Base-by-base conservation (phyloP, 2,329 filamentous ascomycete genomes). In the Drechmeria coniospora region DNA sequence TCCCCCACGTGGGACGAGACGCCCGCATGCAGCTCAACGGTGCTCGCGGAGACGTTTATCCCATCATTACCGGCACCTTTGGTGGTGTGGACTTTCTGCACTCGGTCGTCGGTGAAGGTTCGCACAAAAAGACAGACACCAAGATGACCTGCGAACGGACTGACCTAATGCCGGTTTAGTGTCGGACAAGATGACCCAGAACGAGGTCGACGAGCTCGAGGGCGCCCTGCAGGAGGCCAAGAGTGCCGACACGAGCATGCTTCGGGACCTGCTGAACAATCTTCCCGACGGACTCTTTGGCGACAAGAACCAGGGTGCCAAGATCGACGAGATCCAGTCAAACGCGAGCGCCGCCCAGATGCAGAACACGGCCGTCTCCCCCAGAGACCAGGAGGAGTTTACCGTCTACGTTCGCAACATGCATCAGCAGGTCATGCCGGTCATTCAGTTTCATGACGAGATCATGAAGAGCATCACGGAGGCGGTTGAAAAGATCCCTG, bases 41-140 rank as follows among this genome's bases (percentile, higher is more conserved):
- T 24, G 76, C 69, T 32, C 63, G 64, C 14, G 47, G 62, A 19
- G 46, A 64, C 4, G 80, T 93, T 34, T 93, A 79, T 42, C 86
- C 86, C 6, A 59, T 87, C 35, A 68, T 92, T 24, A 94, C 86
- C 1, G 86, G 87, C 33, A 94, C 86, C 6, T 94, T 94, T 52
- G 86, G 86, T 35, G 86, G 86, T 36, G 86, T 93, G 10, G 87
- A 94, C 46, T 94, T 94, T 56, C 60, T 93, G 34, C 83, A 92
- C 57, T 90, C 80, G 1, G 84, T 92, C 17, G 80, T 69, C 25
- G 70, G 72, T 32, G 72, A 76, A 57, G 59, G 65, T 67, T 37
- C n/a, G 51, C 39, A 3, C n/a, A n/a, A n/a, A n/a, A n/a, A n/a
- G n/a, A n/a, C n/a, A n/a, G n/a, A n/a, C n/a, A n/a, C n/a, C n/a